phyloP scores from a whole-genome alignment of 805 yeast species.

The Yarrowia keelungensis region DNA sequence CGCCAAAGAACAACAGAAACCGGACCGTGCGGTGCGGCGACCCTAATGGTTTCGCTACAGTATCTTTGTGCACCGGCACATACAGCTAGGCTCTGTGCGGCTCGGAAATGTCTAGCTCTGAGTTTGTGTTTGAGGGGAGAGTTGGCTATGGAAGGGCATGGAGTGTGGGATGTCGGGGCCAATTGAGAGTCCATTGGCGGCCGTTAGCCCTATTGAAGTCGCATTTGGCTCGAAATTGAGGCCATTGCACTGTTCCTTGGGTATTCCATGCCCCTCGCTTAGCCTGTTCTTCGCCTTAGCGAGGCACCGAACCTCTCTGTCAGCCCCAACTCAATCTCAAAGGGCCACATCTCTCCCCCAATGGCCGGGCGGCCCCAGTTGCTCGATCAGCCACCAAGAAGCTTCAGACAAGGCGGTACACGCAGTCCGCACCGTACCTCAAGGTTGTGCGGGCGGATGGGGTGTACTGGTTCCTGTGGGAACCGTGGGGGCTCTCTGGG shows the following conservation, averaged over 20 bases:
- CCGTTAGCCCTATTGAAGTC: too few species aligned
- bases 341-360: constrained; percentile 14
- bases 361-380: background rate
- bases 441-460: constrained; percentile 16
- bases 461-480: background rate
- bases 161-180: background rate
- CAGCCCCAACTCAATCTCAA: constrained; percentile 9
- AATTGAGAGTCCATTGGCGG: too few species aligned
- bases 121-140: constrained; percentile 7
- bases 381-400: constrained; percentile 13
- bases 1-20: background rate
- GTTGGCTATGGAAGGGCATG: background rate
- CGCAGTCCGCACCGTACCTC: background rate
- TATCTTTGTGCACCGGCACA: constrained; percentile 1
- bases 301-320: background rate
- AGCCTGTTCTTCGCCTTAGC: background rate
- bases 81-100: background rate
- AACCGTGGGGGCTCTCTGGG: background rate
- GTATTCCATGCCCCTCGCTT: background rate
- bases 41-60: background rate
- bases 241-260: background rate
- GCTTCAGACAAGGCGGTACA: constrained; percentile 11
- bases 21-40: constrained; percentile 22
- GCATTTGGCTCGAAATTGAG: too few species aligned
- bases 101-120: constrained; percentile 20